Conservation (phyloP, 1,139 yeast species). For the Chernovozyma sophiae-reginae region DNA sequence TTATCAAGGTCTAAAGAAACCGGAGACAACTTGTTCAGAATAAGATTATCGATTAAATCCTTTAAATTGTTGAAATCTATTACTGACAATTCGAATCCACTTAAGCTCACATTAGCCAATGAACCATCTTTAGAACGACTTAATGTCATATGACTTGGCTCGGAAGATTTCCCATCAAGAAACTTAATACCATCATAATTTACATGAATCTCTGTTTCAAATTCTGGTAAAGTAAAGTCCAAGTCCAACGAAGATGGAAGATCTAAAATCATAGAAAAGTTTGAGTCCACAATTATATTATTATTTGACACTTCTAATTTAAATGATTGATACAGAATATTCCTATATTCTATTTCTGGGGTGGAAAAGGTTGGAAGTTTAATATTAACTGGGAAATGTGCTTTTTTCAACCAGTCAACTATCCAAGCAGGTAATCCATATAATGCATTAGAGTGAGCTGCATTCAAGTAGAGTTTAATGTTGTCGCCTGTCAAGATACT, state of each 20-base stretch:
- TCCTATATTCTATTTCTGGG: neutral
- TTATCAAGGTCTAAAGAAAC: neutral
- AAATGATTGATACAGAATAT: neutral
- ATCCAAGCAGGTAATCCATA: neutral
- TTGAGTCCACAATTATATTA: constrained; percentile 7
- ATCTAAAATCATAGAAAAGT: constrained; percentile 11
- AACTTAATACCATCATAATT: constrained; percentile 7
- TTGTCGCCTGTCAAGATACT: constrained; percentile 1
- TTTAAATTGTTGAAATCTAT: neutral
- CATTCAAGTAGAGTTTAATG: constrained; percentile 1
- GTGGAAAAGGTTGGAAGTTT: neutral
- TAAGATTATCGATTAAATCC: neutral
- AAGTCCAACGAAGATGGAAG: constrained; percentile 7
- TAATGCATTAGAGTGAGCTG: neutral
- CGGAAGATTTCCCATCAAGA: constrained; percentile 3
- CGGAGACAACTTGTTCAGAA: neutral
- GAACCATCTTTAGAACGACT: neutral
- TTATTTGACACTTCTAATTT: neutral
- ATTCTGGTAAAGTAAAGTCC: constrained; percentile 14
- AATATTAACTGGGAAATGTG: neutral
- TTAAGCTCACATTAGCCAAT: neutral
- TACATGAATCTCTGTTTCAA: constrained; percentile 12
- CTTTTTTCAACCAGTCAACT: neutral
- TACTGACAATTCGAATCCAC: neutral
- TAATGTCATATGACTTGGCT: neutral